Conservation (phyloP, 169 alveolate genomes). For the Cryptosporidium parvum region DNA sequence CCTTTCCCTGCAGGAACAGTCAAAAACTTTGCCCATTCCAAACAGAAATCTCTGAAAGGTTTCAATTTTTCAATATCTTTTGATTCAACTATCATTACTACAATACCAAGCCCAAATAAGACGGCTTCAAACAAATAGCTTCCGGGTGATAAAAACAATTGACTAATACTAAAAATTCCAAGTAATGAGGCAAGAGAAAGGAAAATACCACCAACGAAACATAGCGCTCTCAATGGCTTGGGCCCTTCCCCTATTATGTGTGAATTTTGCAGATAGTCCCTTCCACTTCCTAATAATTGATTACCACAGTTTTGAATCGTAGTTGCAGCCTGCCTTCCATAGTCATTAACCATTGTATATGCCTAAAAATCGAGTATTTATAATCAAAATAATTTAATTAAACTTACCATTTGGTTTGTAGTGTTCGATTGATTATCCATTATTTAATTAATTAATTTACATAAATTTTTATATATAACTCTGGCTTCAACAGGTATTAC, state of each 20-base stretch:
- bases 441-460: not conserved
- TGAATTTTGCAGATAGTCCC: constrained; percentile 67
- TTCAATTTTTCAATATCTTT: constrained; percentile 60
- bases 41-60: constrained; percentile 71
- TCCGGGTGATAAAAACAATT: constrained; percentile 70
- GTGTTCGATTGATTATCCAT: constrained; percentile 53
- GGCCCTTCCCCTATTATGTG: constrained; percentile 75
- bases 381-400: not conserved
- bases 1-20: constrained; percentile 76
- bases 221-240: constrained; percentile 69
- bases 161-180: constrained; percentile 69
- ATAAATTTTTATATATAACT: not conserved
- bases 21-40: constrained; percentile 76
- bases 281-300: constrained; percentile 64
- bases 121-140: constrained; percentile 65
- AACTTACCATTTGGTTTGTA: constrained; percentile 54
- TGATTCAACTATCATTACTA: constrained; percentile 69
- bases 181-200: constrained; percentile 68
- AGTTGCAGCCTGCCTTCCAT: constrained; percentile 75
- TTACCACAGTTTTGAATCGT: constrained; percentile 72
- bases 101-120: constrained; percentile 62
- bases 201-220: constrained; percentile 74
- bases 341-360: constrained; percentile 69
- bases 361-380: constrained; percentile 27
- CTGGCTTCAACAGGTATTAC: not conserved